Evolutionary conservation across 331 rosid species (phyloP).

Genomic region (Rosa hybrid): DNA sequence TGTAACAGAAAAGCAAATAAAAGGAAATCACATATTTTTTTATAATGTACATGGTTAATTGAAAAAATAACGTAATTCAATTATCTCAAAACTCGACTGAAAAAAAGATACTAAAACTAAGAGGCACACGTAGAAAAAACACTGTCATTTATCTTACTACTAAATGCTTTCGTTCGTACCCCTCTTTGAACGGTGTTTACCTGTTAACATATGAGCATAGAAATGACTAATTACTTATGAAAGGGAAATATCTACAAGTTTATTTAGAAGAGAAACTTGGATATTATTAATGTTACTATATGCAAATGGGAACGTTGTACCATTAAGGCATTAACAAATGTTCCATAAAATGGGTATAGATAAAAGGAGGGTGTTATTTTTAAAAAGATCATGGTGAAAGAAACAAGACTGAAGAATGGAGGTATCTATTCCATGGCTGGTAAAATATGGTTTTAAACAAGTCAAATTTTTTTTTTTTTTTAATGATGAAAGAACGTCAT

Average conservation of each 20-base stretch:
- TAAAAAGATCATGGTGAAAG: not conserved
- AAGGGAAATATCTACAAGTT: not conserved
- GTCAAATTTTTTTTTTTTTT: no score
- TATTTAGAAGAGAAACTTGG: not conserved
- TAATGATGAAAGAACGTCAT: no score
- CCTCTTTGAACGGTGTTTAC: not conserved
- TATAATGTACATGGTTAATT: not conserved
- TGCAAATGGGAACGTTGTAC: not conserved
- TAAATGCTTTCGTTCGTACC: no score
- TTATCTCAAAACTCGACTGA: not conserved
- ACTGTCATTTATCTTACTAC: not conserved
- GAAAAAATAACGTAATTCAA: not conserved
- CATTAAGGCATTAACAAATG: not conserved
- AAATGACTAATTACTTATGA: not conserved
- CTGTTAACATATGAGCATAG: not conserved
- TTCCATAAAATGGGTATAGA: not conserved
- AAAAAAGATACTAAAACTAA: no score
- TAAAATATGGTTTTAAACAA: not conserved
- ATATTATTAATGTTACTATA: not conserved
- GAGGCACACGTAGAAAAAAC: not conserved
- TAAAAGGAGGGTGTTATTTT: not conserved
- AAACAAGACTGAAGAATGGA: not conserved
- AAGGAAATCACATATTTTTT: not conserved
- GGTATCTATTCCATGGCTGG: not conserved
- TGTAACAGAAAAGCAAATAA: constrained; percentile 8